A percentile compares a stretch with the other conserved stretches of the same genome.
Evolutionary conservation across 1,284 basidiomycete genomes (phyloP).

Genomic region (Ustilago nuda): DNA sequence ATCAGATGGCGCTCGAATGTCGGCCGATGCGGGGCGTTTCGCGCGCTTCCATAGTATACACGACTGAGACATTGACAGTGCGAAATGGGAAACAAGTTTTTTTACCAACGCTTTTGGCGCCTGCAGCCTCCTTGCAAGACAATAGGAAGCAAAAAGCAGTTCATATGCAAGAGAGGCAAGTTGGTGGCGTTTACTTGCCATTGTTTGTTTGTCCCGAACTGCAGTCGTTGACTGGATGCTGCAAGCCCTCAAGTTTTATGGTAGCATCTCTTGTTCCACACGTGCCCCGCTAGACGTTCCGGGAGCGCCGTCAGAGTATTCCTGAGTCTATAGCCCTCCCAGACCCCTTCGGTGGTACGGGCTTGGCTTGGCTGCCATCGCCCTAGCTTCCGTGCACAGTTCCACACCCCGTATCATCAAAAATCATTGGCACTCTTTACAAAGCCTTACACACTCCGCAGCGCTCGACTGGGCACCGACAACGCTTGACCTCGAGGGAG

Average conservation of each 20-base stretch:
- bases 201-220: slow-evolving; percentile 8
- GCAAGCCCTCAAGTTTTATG: not conserved
- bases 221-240: not conserved
- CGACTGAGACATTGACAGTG: not conserved
- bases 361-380: too few relatives aligned
- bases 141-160: not conserved
- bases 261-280: not conserved
- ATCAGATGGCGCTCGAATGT: not conserved
- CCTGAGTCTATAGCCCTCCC: too few relatives aligned
- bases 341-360: too few relatives aligned
- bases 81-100: not conserved
- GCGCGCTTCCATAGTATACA: not conserved
- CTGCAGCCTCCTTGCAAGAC: not conserved
- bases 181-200: slow-evolving; percentile 6
- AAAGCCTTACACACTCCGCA: too few relatives aligned
- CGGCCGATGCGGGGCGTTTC: not conserved
- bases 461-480: too few relatives aligned
- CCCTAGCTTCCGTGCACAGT: too few relatives aligned
- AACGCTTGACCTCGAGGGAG: not conserved
- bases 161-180: not conserved
- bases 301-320: too few relatives aligned
- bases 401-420: too few relatives aligned
- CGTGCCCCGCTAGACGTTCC: not conserved
- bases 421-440: too few relatives aligned
- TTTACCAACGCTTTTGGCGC: not conserved